Evolutionary conservation across 2,329 filamentous ascomycete genomes (phyloP), one percentile per base, ranked within the genome.

Genomic region (Ophiostoma sp.): DNA sequence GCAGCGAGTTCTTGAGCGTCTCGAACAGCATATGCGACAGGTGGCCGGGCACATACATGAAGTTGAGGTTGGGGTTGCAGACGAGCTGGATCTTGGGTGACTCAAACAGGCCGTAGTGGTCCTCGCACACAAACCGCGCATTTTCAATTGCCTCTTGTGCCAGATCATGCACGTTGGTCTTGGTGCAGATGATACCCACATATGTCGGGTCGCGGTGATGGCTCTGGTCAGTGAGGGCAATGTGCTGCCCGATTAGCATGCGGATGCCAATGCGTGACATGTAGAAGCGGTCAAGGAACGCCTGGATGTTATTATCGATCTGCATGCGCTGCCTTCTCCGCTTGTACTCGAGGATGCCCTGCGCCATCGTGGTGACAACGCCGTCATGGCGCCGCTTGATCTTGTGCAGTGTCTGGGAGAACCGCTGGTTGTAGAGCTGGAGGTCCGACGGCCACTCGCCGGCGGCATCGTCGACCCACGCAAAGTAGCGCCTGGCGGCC

Each of bases 1-100:
- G 91, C 73, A 99, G 84, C 68, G 93, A 97, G 83, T 99, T 99
- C 82, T 99, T 99, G 77, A 99, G 84, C 1, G 95, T 99, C 81
- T 99, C 95, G 79, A 99, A 99, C 66, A 99, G 89, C 95, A 99
- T 99, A 81, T 99, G 95, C 73, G 93, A 97, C 78, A 99, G 78
- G 80, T 99, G 95, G n/a, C 95, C 95, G 0, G 95, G 95, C 67
- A 99, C 95, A 77, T 99, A 99, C 95, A 99, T 99, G 81, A 99
- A 99, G 82, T 96, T 90, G 75, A 99, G 85, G 78, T 96, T 89
- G 18, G 92, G 90, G 75, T 93, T 93, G 83, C 95, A 99, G 70
- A 99, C 92, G 69, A 99, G 89, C 79, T 98, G 93, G 73, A 99
- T 90, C 78, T 96, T 96, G 68, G 95, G 95, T 8, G 95, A 93